Base-by-base conservation (phyloP, 2,329 filamentous ascomycete genomes). In the Calonectria henricotiae region DNA sequence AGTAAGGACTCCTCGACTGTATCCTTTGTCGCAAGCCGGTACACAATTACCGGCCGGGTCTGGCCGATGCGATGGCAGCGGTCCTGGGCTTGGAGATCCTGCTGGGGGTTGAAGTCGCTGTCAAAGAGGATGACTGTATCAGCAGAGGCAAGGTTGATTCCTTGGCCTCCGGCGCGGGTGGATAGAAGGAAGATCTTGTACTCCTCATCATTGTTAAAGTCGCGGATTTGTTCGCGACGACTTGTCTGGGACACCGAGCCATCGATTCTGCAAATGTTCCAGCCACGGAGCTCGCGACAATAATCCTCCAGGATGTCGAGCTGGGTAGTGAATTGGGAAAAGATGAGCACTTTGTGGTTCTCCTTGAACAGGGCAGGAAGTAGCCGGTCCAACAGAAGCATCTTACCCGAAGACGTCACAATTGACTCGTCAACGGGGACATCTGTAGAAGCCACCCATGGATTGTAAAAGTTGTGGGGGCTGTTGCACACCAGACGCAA, bases 401-500 rank as follows among this genome's bases (percentile, higher is more conserved):
- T 98, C 81, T 99, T 99, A 15, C 96, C 96, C 0, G 95, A 98
- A 0, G 94, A 90, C 0, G 93, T 96, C 39, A 99, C 89, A 6
- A 99, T 89, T 1, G 89, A 92, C 78, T 97, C 93, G 77, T 98
- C 95, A 0, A 94, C 85, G 0, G 88, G 85, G 0, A 88, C 81
- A 6, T 88, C 87, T 1, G 88, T 86, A 17, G 89, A 87, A 6
- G 86, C 85, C 0, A 89, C 86, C 89, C 96, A 98, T 0, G 96
- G 96, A 79, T 95, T 97, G 83, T 97, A 98, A 81, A 99, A 98
- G 79, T 98, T 97, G 82, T 98, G 95, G 0, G 96, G 96, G 0
- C 91, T 94, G 81, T 99, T 98, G 82, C 96, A 98, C 12, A 94
- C 94, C 0, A 98, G 88, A 0, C 96, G 93, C 4, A 98, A 89